Evolutionary conservation across 139 green algal genomes (phyloP), one percentile per base, ranked within the genome.

Genomic region (Desmodesmus armatus): DNA sequence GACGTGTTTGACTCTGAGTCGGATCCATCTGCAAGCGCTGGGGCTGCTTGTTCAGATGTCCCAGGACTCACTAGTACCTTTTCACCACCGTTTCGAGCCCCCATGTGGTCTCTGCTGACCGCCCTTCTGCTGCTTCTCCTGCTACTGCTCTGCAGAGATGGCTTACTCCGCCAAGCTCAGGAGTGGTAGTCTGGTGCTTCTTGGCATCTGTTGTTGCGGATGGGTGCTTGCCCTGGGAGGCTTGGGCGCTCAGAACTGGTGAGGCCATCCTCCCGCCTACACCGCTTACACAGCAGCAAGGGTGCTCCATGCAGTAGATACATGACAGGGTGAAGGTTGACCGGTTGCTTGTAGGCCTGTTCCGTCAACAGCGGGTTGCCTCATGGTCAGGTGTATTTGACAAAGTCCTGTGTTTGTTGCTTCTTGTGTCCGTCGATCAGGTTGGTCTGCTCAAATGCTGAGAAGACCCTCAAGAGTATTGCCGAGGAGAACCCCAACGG

Each of bases 211-310:
- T n/a, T n/a, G n/a, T n/a, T n/a, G n/a, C n/a, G n/a, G n/a, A n/a
- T 82, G 76, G 76, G 55, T 82, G 33, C 71, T 82, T 9, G 76
- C 76, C 15, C 37, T 82, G n/a, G 76, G 76, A 1, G 76, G 76
- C 19, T 29, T 44, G 27, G 29, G 44, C 29, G 47, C 29, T 6
- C 25, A 43, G 29, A 66, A 80, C 31, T 62, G 29, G n/a, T 62
- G 7, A 80, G 72, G 21, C 1, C 13, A 35, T 76, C 7, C 21
- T 4, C 21, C 1, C 31, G 21, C 29, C 25, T 65, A 4, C 29
- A 3, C 19, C 5, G 9, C 25, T 65, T 23, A 31, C 55, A 35
- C 1, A 4, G 51, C 19, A 65, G 60, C 60, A 37, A 23, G 5
- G 60, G 7, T 6, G 27, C n/a, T 3, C 23, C 23, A 27, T 69